Conservation (phyloP, 2,329 filamentous ascomycete species). For the Aureobasidium sp. region DNA sequence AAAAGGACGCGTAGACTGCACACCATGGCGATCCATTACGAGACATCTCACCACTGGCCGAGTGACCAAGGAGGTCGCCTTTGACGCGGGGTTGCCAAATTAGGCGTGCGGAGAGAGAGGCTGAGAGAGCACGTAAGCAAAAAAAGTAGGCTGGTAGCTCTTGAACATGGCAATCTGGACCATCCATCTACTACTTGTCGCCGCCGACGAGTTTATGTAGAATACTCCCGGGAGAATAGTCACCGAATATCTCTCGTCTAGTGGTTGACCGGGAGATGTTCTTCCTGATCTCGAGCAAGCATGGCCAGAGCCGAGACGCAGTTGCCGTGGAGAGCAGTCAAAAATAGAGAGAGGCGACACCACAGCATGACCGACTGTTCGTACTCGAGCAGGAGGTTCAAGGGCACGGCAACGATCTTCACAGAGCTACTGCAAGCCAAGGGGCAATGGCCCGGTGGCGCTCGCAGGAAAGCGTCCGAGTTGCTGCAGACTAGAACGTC, state of each 20-base stretch:
- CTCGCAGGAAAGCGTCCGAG: background rate
- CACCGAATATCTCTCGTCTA: background rate
- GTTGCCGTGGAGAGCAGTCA: background rate
- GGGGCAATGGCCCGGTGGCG: background rate
- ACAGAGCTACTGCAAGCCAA: conserved; percentile 3
- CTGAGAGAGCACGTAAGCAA: background rate
- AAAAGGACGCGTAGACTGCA: background rate
- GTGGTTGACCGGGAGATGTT: background rate
- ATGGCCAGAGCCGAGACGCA: background rate
- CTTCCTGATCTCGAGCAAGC: background rate
- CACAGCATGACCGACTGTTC: background rate
- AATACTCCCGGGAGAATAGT: background rate
- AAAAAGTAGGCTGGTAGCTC: background rate
- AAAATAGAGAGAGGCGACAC: background rate
- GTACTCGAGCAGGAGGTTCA: background rate
- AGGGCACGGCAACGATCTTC: background rate
- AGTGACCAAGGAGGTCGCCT: background rate
- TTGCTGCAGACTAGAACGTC: background rate
- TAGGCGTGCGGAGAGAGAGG: background rate
- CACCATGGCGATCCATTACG: background rate
- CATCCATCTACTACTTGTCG: background rate
- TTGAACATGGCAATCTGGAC: background rate
- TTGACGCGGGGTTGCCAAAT: background rate
- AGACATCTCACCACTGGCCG: background rate
- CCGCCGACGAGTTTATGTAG: background rate